These are phyloP conservation scores for Abortiporus biennis DNA, from an alignment of 1,284 basidiomycete species.

Conservation along the genomic window DNA sequence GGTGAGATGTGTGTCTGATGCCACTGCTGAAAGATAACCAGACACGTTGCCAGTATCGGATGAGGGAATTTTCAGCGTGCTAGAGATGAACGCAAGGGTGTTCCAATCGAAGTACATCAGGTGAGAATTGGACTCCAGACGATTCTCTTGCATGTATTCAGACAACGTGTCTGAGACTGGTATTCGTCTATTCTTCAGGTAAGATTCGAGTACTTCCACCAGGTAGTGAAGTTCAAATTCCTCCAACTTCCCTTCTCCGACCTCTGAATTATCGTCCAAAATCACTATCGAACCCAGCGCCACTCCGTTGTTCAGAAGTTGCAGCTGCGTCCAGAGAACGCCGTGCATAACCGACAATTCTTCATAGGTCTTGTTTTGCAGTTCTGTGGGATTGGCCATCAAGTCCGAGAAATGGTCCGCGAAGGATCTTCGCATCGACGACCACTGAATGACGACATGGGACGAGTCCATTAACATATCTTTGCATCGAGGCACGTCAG, in stretches of 20 bases:
- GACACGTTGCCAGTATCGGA: slow-evolving; percentile 42
- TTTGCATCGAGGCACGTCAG: slow-evolving; percentile 32
- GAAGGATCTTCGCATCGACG: slow-evolving; percentile 47
- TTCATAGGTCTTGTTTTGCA: slow-evolving; percentile 50
- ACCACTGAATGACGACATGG: slow-evolving; percentile 47
- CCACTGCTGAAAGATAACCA: too few species aligned
- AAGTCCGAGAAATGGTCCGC: slow-evolving; percentile 43
- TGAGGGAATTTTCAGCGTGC: slow-evolving; percentile 47
- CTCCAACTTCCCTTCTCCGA: slow-evolving; percentile 28
- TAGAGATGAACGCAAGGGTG: slow-evolving; percentile 53
- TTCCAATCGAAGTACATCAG: slow-evolving; percentile 63
- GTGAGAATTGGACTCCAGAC: slow-evolving; percentile 30
- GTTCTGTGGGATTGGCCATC: slow-evolving; percentile 34
- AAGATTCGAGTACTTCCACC: slow-evolving; percentile 44
- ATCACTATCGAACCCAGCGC: slow-evolving; percentile 55
- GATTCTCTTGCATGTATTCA: slow-evolving; percentile 49
- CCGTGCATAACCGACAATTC: slow-evolving; percentile 58
- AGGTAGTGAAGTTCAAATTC: slow-evolving; percentile 56
- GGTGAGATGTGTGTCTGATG: too few species aligned
- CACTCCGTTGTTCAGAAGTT: slow-evolving; percentile 61
- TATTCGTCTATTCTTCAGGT: slow-evolving; percentile 36
- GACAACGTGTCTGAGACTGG: slow-evolving; percentile 38
- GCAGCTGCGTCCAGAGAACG: slow-evolving; percentile 58
- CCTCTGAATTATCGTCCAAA: slow-evolving; percentile 27
- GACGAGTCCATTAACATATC: slow-evolving; percentile 32